Evolutionary conservation across 2,329 filamentous ascomycete genomes (phyloP).

Genomic region (Colletotrichum falcatum): DNA sequence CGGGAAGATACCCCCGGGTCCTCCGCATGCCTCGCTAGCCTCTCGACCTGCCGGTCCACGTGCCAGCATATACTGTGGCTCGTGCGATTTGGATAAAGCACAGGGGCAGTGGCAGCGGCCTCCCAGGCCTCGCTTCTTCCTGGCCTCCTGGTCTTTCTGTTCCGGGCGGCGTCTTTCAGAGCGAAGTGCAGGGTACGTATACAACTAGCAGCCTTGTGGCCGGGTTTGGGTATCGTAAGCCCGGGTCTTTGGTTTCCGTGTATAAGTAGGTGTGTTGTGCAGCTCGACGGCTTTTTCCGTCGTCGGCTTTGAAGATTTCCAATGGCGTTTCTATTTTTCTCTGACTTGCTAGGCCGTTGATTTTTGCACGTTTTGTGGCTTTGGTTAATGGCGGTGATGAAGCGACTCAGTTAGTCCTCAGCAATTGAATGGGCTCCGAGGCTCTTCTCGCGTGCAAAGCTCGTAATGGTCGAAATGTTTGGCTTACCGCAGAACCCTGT

Average conservation of each 20-base stretch:
- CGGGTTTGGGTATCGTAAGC: not conserved
- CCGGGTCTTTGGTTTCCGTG: not conserved
- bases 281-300: not conserved
- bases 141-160: not conserved
- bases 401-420: too few species aligned
- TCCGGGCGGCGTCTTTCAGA: not conserved
- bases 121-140: not conserved
- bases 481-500: not conserved
- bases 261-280: not conserved
- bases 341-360: not conserved
- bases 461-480: not conserved
- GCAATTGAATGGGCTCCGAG: not conserved
- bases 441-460: not conserved
- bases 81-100: not conserved
- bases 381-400: not conserved
- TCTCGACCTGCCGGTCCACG: not conserved
- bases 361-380: not conserved
- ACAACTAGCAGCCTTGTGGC: not conserved
- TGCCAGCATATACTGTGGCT: not conserved
- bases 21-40: not conserved
- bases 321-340: not conserved
- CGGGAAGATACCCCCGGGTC: not conserved
- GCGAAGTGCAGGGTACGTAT: not conserved
- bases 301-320: not conserved
- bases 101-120: not conserved